A percentile compares a stretch with the other conserved stretches of the same genome.
Conservation (phyloP, 139 green algal genomes). For the Pleodorina starrii region DNA sequence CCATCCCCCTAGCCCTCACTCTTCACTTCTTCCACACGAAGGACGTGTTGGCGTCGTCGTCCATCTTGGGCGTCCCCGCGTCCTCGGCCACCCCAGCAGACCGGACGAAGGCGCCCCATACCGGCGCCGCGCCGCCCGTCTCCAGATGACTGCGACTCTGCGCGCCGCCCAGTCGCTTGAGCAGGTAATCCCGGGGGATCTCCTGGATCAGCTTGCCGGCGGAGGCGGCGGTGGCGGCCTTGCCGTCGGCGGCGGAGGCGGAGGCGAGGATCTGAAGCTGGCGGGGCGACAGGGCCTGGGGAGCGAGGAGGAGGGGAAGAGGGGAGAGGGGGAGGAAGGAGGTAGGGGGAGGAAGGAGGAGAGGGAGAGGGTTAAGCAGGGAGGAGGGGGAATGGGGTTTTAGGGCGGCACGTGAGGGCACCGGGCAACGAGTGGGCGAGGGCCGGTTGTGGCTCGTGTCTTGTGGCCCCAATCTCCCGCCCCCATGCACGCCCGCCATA, state of each 20-base stretch:
- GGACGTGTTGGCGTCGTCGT: slow-evolving; percentile 17
- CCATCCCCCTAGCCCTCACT: too few species aligned
- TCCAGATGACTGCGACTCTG: slow-evolving; percentile 48
- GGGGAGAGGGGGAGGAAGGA: neutral
- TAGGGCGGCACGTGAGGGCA: too few species aligned
- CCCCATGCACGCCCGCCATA: too few species aligned
- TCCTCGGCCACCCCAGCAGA: neutral
- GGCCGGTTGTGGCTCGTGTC: too few species aligned
- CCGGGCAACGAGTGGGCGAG: too few species aligned
- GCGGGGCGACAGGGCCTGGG: slow-evolving; percentile 57
- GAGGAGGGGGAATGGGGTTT: too few species aligned
- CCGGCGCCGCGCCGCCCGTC: slow-evolving; percentile 21
- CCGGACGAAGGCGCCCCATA: slow-evolving; percentile 47
- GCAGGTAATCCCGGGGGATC: slow-evolving; percentile 70
- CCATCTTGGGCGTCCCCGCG: slow-evolving; percentile 19
- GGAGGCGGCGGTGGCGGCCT: slow-evolving; percentile 37
- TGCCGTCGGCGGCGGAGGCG: slow-evolving; percentile 13
- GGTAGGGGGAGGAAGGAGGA: neutral
- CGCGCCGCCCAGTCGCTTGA: slow-evolving; percentile 62
- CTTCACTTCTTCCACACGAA: slow-evolving; percentile 21
- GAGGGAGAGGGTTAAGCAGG: too few species aligned
- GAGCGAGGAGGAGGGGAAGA: neutral
- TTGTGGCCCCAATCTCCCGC: too few species aligned
- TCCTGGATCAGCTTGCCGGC: slow-evolving; percentile 59
- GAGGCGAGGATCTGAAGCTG: slow-evolving; percentile 64